Conservation (phyloP, 169 alveolate species). For the Cryptosporidium tyzzeri region DNA sequence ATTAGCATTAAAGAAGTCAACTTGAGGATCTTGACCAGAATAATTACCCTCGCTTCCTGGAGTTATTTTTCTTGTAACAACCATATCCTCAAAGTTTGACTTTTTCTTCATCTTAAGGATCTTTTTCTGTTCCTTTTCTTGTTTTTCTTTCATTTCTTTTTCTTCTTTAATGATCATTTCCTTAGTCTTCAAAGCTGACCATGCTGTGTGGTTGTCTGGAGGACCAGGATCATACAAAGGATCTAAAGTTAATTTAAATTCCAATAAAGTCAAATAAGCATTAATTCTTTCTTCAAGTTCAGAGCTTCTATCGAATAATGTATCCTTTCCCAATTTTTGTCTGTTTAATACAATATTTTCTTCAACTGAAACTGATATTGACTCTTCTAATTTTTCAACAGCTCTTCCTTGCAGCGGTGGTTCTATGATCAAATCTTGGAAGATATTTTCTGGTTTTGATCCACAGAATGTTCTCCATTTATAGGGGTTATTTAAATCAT, state of each 20-base stretch:
- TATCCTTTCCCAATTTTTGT: conserved; percentile 41
- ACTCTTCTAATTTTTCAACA: conserved; percentile 51
- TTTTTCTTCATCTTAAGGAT: conserved; percentile 9
- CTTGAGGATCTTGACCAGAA: conserved; percentile 69
- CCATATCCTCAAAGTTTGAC: conserved; percentile 39
- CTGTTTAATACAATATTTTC: conserved; percentile 52
- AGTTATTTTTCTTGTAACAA: conserved; percentile 23
- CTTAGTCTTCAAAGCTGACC: conserved; percentile 79
- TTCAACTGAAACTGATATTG: conserved; percentile 37
- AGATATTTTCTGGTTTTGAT: conserved; percentile 59
- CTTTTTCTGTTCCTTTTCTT: conserved; percentile 29
- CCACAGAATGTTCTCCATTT: conserved; percentile 86
- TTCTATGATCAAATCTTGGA: conserved; percentile 52
- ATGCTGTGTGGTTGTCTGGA: conserved; percentile 81
- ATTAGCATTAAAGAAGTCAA: conserved; percentile 24
- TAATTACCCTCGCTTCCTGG: background rate
- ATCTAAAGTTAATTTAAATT: conserved; percentile 80
- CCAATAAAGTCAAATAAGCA: conserved; percentile 79
- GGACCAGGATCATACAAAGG: conserved; percentile 84
- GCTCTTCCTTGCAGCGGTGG: conserved; percentile 76
- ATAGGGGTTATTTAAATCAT: conserved; percentile 83
- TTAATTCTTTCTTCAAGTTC: conserved; percentile 78
- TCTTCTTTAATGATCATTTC: conserved; percentile 60
- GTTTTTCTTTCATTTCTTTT: conserved; percentile 37
- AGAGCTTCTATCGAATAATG: conserved; percentile 62